Evolutionary conservation across 306 rosid genomes (phyloP), one percentile per base, ranked within the genome.

Genomic region (Malus fusca): DNA sequence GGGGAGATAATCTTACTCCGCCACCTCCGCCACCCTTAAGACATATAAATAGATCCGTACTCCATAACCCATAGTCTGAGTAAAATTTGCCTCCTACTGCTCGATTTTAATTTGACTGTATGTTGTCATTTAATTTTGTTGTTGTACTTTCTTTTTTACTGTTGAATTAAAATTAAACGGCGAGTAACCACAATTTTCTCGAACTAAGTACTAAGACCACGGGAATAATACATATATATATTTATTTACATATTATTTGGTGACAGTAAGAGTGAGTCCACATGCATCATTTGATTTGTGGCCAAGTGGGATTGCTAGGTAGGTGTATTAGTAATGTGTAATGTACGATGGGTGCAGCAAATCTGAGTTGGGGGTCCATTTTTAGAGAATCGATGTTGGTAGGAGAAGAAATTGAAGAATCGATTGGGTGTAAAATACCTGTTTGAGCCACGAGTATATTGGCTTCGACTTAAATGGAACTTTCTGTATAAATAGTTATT

Each of bases 221-320:
- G 11, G 3, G 11, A 40, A 40, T 40, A 8, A 40, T 40, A 40
- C 1, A 40, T 2, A 37, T 35, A 35, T 35, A 35, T 4, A 59
- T 18, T 11, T 4, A 19, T 0, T 5, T 6, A 53, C 19, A 14
- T 11, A 59, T 28, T 18, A 46, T 73, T 79, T 51, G 70, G 69
- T 72, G 76, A 71, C 66, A 56, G 30, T 22, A 26, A 58, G 28
- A 71, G 11, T 14, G 35, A 55, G 33, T 52, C 73, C 59, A 55
- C 69, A 40, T 65, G 1, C 63, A 58, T 58, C 30, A 72, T 78
- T 55, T 75, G 73, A 64, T 37, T n/a, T 52, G 21, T 66, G 53
- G 43, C 73, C 79, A 75, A 71, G 73, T 75, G 66, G 73, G 52
- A 4, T 35, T 61, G 35, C 35, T 61, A 5, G 66, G 35, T 4